phyloP scores from a whole-genome alignment of 2,329 filamentous ascomycete species.

The Mycosphaerella arachidis region DNA sequence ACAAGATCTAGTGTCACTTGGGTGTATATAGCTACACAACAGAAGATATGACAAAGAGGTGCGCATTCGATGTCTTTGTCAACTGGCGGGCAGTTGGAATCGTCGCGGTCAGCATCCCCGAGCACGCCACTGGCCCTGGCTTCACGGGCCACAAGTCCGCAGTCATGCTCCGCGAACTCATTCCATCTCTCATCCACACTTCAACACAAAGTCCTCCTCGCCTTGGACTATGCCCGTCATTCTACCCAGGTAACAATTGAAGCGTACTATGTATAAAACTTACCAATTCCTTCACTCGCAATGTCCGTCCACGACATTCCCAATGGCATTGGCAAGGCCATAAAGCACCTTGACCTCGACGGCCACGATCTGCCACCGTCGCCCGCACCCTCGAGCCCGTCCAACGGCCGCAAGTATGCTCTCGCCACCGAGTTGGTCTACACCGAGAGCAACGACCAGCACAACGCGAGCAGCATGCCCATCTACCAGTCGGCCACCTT shows the following conservation, averaged over 20 bases:
- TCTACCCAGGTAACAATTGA: constrained; percentile 21
- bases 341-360: constrained; percentile 64
- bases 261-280: constrained; percentile 30
- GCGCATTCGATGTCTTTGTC: background rate
- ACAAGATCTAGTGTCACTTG: constrained; percentile 11
- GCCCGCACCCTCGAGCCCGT: constrained; percentile 85
- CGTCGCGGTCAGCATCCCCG: background rate
- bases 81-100: no score
- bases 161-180: background rate
- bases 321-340: constrained; percentile 38
- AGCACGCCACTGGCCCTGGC: background rate
- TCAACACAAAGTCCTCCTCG: background rate
- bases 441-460: constrained; percentile 93
- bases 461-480: constrained; percentile 90
- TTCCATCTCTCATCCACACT: background rate
- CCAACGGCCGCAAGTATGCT: constrained; percentile 81
- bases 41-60: background rate
- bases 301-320: constrained; percentile 27
- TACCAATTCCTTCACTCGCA: constrained; percentile 22
- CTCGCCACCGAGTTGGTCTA: constrained; percentile 95
- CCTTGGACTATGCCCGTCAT: constrained; percentile 25
- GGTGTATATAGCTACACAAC: background rate
- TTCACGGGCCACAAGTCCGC: no score
- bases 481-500: constrained; percentile 98
- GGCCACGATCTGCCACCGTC: constrained; percentile 85